Evolutionary conservation across 1,139 yeast genomes (phyloP), one percentile per base, ranked within the genome.

Genomic region (Scheffersomyces illinoinensis): DNA sequence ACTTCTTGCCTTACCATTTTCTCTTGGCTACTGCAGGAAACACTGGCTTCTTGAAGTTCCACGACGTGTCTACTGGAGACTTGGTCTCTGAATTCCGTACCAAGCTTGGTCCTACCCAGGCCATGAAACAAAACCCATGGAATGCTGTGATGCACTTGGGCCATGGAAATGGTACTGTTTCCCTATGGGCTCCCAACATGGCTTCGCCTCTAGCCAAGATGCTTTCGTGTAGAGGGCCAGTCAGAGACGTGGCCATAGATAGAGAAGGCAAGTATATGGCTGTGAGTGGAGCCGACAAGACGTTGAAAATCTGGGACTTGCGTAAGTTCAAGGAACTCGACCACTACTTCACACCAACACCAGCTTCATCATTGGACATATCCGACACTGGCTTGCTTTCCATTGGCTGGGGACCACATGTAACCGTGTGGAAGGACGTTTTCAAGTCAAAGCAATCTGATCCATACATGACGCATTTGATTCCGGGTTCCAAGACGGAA

Each of bases 201-300:
- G 81, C 93, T 3, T 85, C 91, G 8, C 97, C 99, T 1, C 78
- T 95, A 60, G 98, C 86, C 7, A 93, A 93, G 69, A 75, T 96
- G 53, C 90, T 91, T 66, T 84, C 90, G 8, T 85, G 91, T 56
- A 82, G 93, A 65, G 98, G 98, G 1, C 97, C 98, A 0, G 88
- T 96, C 17, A 84, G 96, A 63, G 90, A 93, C 59, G 68, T 95
- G 47, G 95, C 98, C 2, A 79, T 93, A 14, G 97, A 93, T 72
- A 85, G 99, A 79, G 92, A 92, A 64, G 99, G 99, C 19, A 83
- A 85, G 64, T 93, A 93, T 73, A 93, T 96, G 98, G 97, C 93
- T 0, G 93, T 91, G 2, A 89, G 96, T 12, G 97, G 98, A 23
- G 86, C 93, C 19, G 98, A 96, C 72, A 89, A 88, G 68, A 81